phyloP scores from a whole-genome alignment of 2,329 filamentous ascomycete species.

The Phaeosphaeriaceae sp. region DNA sequence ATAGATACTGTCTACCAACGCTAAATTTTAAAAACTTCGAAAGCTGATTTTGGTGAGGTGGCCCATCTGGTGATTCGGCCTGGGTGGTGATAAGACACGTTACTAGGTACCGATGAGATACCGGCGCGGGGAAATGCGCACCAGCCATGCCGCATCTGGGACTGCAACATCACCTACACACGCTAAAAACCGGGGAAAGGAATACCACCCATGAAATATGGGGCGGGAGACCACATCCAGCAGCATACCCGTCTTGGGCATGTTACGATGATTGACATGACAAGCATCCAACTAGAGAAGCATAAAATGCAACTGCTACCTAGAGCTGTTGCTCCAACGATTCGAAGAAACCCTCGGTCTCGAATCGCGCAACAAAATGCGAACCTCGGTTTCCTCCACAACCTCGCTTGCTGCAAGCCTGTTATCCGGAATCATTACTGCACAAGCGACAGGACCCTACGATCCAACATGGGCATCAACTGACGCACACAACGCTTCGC shows the following conservation, averaged over 20 bases:
- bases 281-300: background rate
- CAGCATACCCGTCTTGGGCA: background rate
- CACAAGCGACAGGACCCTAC: background rate
- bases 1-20: too few relatives aligned
- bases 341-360: background rate
- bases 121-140: background rate
- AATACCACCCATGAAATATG: background rate
- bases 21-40: too few relatives aligned
- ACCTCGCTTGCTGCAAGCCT: background rate
- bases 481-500: background rate
- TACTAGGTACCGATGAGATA: background rate
- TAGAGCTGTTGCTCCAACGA: background rate
- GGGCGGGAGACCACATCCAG: background rate
- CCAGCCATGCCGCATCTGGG: background rate
- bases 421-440: background rate
- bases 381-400: background rate
- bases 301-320: background rate
- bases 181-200: background rate
- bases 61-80: too few relatives aligned
- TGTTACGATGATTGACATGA: background rate
- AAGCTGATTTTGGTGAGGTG: too few relatives aligned
- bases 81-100: too few relatives aligned
- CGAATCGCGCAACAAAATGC: background rate
- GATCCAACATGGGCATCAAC: background rate
- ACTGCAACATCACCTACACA: background rate